phyloP scores from a whole-genome alignment of 257 asterid genomes.

The Solanum neorickii region DNA sequence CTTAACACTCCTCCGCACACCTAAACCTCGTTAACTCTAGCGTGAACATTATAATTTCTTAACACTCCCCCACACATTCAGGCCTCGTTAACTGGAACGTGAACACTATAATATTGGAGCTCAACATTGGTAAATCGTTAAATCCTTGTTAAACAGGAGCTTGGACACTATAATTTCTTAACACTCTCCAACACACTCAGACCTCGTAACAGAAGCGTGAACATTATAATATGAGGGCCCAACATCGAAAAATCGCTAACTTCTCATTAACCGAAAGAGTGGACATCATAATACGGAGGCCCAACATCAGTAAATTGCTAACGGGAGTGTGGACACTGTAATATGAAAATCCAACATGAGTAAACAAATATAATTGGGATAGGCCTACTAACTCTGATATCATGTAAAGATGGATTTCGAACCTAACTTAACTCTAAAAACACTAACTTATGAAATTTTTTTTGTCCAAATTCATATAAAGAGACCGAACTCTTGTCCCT shows the following conservation, averaged over 20 bases:
- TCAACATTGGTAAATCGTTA: background rate
- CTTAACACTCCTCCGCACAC: background rate
- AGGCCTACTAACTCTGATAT: background rate
- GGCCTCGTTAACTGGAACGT: background rate
- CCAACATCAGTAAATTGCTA: background rate
- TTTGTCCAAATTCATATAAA: too few species aligned
- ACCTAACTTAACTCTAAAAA: background rate
- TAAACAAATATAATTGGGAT: too few species aligned
- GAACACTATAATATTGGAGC: background rate
- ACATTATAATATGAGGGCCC: background rate
- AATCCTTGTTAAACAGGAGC: background rate
- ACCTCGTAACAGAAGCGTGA: background rate
- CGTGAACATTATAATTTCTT: background rate
- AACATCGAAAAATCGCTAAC: rapidly evolving
- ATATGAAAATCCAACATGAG: too few species aligned
- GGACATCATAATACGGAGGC: background rate
- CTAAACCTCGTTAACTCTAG: background rate
- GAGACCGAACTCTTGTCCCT: background rate
- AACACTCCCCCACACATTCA: rapidly evolving
- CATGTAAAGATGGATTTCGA: too few species aligned
- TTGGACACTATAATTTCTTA: background rate
- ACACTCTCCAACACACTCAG: background rate
- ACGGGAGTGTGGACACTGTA: background rate
- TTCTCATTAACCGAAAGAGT: background rate
- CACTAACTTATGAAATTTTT: too few species aligned